Conservation (phyloP, 2,329 filamentous ascomycete species). For the Colletotrichum sp. region DNA sequence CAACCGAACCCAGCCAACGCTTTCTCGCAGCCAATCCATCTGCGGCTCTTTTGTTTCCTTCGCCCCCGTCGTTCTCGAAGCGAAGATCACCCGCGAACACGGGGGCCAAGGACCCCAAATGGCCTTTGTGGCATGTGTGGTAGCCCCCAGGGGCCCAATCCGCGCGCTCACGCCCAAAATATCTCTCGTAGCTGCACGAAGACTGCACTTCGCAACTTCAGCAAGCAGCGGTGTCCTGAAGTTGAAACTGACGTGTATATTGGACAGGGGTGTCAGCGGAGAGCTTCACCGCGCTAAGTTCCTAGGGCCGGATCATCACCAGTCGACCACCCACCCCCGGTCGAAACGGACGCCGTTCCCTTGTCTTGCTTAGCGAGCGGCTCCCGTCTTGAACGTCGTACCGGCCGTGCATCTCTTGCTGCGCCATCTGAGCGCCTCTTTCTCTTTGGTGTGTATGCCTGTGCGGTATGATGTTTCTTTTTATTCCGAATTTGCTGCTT, state of each 20-base stretch:
- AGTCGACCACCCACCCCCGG: background rate
- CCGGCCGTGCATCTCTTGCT: conserved; percentile 4
- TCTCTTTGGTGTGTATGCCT: background rate
- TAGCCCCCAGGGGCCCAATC: background rate
- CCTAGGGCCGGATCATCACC: background rate
- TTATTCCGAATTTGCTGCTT: background rate
- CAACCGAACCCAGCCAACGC: background rate
- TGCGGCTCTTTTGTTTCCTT: conserved; percentile 16
- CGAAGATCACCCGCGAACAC: conserved; percentile 14
- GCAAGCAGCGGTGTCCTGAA: conserved; percentile 18
- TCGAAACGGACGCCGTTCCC: conserved; percentile 3
- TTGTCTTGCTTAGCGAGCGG: conserved; percentile 20
- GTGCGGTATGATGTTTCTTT: background rate
- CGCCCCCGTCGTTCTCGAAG: background rate
- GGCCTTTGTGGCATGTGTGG: background rate
- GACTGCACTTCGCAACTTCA: background rate
- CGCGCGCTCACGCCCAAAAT: background rate
- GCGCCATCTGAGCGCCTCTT: conserved; percentile 3
- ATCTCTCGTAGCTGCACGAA: conserved; percentile 8
- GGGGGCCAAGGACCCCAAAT: background rate
- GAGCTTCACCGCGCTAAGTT: conserved; percentile 5
- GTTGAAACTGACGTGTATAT: conserved; percentile 22
- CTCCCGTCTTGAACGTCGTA: conserved; percentile 8
- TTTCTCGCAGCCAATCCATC: background rate
- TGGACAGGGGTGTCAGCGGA: background rate